Percentiles rank a stretch among this genome's conserved stretches.
Evolutionary conservation across 306 rosid genomes (phyloP).

Genomic region (Vigna hirtella): DNA sequence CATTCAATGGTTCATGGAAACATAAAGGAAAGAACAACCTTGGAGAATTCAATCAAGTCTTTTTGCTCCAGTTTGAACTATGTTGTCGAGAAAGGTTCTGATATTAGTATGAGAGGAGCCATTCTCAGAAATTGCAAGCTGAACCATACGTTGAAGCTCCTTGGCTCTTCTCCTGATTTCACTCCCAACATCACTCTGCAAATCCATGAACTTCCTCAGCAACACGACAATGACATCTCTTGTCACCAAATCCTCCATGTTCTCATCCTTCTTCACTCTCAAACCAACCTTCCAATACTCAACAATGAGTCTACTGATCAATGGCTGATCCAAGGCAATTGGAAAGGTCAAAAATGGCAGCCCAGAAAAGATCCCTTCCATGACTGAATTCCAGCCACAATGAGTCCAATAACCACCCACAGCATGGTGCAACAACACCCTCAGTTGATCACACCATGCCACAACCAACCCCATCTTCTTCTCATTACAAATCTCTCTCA

Average conservation of each 20-base stretch:
- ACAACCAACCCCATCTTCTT: constrained; percentile 47
- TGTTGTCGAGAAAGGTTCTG: constrained; percentile 45
- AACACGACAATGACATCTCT: constrained; percentile 47
- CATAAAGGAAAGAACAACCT: too few relatives aligned
- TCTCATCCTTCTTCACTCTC: constrained; percentile 54
- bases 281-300: constrained; percentile 69
- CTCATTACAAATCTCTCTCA: constrained; percentile 48
- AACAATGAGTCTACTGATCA: constrained; percentile 48
- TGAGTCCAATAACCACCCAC: constrained; percentile 68
- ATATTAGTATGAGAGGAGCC: constrained; percentile 55
- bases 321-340: constrained; percentile 53
- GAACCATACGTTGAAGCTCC: constrained; percentile 46
- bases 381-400: constrained; percentile 69
- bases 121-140: constrained; percentile 40
- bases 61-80: constrained; percentile 15
- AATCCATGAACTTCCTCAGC: constrained; percentile 54
- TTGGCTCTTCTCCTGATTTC: constrained; percentile 51
- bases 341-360: constrained; percentile 66
- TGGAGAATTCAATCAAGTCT: background rate
- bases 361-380: constrained; percentile 65
- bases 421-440: constrained; percentile 58
- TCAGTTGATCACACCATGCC: constrained; percentile 72
- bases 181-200: constrained; percentile 46
- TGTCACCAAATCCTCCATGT: constrained; percentile 45
- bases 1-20: too few relatives aligned